Evolutionary conservation across 192 early-diverging fungal species (phyloP), one percentile per base, ranked within the genome.

Genomic region (Dissophora globulifera): DNA sequence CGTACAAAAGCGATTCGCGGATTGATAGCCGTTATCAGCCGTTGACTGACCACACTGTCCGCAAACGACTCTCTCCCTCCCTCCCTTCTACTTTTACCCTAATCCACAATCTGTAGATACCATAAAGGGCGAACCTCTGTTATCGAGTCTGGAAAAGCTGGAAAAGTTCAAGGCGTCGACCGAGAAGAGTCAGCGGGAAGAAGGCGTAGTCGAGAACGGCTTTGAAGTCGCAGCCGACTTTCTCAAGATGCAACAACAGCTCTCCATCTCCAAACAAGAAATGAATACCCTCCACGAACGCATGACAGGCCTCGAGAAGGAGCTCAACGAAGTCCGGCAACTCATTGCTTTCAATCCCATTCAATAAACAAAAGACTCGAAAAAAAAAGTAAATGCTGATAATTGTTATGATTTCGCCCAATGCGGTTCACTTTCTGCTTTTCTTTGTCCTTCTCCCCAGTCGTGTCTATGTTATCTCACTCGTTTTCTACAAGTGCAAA

Each of bases 201-300:
- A 65, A 48, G 71, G 71, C 1, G 71, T 75, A 0, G 62, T 75
- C 43, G 71, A 75, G 32, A 75, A 63, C 27, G 71, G 71, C 11
- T 75, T 66, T 20, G 71, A 75, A 15, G 71, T 75, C 15, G 55
- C 71, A 0, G 27, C 50, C 9, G 71, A 75, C 42, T 75, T 66
- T 29, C 25, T 75, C 11, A 58, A 58, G 23, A 75, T 75, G 71
- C 71, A 75, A 4, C 56, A 65, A 31, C 71, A 75, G 15, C 48
- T 75, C 16, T 58, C 62, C 1, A 33, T 50, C 22, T 51, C 71
- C 3, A 64, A 59, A 15, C 57, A 60, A 5, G 71, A 65, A 27
- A 75, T 75, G 62, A 42, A 66, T 22, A 75, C 71, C 15, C 31
- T 75, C 25, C 71, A 75, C 7, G 71, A 66, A n/a, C 56, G 71